Evolutionary conservation across 2,329 filamentous ascomycete species (phyloP), one percentile per base, ranked within the genome.

Genomic region (Macrophomina phaseolina): DNA sequence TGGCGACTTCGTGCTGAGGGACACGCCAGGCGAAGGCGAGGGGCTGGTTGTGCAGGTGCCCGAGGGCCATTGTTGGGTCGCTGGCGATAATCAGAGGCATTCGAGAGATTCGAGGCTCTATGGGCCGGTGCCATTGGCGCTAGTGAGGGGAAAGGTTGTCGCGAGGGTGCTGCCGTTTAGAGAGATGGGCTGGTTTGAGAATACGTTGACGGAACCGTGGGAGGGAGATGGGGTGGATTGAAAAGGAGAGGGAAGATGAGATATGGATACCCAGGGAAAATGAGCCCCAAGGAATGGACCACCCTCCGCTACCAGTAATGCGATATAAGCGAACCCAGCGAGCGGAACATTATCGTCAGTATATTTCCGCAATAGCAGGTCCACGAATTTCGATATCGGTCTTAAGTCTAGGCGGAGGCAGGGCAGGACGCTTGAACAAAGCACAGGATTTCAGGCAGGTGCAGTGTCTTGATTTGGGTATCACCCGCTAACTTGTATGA

Each of bases 1-100:
- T 4, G 81, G 91, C 0, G 91, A 94, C 74, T 93, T 91, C 73
- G 90, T 94, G 32, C 78, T 89, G 63, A 79, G 90, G 34, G 84
- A 90, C 68, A 89, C 87, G 18, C 89, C 89, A 0, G 87, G 76
- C 14, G 18, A 70, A 60, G 49, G 68, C 67, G 46, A 75, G 78
- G 49, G 71, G 65, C 14, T 6, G 72, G 60, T 89, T 92, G 86
- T 93, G 18, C 88, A 91, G 83, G 91, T 91, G 36, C 95, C 95
- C 0, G 84, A 91, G 74, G 95, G 95, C 1, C 95, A 99, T 82
- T 96, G 93, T 73, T 98, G 93, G 88, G 82, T 97, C 6, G 87
- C 89, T 2, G 95, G 95, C 2, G 95, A 99, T 78, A 98, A 98
- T 78, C 75, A 97, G 68, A 84, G 88, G 3, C 90, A 87, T 73